Evolutionary conservation across 129 eudicot species (phyloP).

Genomic region (Heracleum sosnowskyi): DNA sequence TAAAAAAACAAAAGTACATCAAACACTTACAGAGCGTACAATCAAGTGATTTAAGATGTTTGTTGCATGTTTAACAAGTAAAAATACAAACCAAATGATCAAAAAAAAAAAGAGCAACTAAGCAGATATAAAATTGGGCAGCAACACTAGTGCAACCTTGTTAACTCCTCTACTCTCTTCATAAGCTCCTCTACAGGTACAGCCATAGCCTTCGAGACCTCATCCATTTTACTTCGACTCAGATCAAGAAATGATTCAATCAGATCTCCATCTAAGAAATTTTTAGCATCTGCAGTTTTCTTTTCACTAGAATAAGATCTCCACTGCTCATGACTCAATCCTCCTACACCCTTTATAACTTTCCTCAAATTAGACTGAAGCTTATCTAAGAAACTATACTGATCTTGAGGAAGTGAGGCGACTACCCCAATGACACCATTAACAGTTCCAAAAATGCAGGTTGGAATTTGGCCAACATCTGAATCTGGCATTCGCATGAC

Average conservation of each 20-base stretch:
- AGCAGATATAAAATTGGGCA: background rate
- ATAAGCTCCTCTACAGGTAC: conserved; percentile 86
- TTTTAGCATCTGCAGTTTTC: conserved; percentile 80
- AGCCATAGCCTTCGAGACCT: conserved; percentile 58
- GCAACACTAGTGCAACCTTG: conserved; percentile 60
- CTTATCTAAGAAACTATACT: conserved; percentile 68
- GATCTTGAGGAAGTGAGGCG: conserved; percentile 85
- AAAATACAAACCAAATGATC: background rate
- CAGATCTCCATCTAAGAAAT: conserved; percentile 83
- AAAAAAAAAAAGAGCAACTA: background rate
- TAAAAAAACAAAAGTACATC: background rate
- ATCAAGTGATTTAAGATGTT: background rate
- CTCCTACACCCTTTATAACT: conserved; percentile 91
- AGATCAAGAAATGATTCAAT: conserved; percentile 97
- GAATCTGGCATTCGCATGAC: conserved; percentile 93
- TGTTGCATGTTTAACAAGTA: background rate
- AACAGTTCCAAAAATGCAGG: conserved; percentile 76
- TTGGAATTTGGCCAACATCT: conserved; percentile 85
- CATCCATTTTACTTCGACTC: conserved; percentile 71
- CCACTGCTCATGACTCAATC: conserved; percentile 97
- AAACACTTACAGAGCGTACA: background rate
- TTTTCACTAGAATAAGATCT: conserved; percentile 87
- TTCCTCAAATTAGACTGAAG: conserved; percentile 78
- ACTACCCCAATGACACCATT: conserved; percentile 95
- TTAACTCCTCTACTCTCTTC: conserved; percentile 95